Conservation (phyloP, 164 flowering plant genomes). For the Dillenia turbinata region DNA sequence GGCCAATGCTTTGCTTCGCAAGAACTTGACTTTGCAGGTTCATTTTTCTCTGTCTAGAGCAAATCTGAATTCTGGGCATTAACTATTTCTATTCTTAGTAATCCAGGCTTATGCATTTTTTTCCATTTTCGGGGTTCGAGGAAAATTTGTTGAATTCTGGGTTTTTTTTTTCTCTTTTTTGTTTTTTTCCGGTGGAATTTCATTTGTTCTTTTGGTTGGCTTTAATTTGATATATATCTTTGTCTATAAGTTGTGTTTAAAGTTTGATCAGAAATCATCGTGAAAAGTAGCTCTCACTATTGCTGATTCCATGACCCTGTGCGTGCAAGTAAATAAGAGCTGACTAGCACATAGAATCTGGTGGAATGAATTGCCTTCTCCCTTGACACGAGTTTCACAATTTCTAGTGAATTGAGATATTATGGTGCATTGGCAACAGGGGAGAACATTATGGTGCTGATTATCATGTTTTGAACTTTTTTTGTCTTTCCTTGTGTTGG, state of each 20-base stretch:
- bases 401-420: too few species aligned
- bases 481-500: slow-evolving; percentile 4
- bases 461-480: neutral
- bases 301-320: too few species aligned
- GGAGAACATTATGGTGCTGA: too few species aligned
- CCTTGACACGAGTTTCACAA: too few species aligned
- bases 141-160: neutral
- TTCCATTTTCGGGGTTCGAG: neutral
- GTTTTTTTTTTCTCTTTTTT: too few species aligned
- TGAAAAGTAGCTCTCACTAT: too few species aligned
- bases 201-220: neutral
- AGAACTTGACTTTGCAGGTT: slow-evolving; percentile 37
- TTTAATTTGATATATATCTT: neutral
- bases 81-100: slow-evolving; percentile 2
- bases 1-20: slow-evolving; percentile 26
- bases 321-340: too few species aligned
- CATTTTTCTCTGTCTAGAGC: slow-evolving; percentile 19
- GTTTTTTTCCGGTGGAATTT: too few species aligned
- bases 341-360: too few species aligned
- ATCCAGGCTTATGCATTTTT: neutral
- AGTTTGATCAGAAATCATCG: too few species aligned
- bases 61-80: slow-evolving; percentile 36
- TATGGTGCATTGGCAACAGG: too few species aligned
- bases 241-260: neutral
- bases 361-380: too few species aligned